Conservation (phyloP, 768 basidiomycete species). For the Baorangia bicolor region DNA sequence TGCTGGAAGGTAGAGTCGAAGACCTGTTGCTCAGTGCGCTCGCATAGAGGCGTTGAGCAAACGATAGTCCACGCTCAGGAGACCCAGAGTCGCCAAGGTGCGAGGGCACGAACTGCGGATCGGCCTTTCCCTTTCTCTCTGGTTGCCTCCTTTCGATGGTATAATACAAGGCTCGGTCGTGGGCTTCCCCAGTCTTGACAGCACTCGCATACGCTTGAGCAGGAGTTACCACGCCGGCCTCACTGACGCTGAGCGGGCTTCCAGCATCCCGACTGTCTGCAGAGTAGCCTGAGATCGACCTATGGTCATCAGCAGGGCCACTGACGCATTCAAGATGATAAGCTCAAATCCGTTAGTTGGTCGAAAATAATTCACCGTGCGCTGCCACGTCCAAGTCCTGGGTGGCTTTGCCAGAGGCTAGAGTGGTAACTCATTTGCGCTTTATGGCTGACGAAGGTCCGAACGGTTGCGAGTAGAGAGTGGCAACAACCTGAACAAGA, state of each 20-base stretch:
- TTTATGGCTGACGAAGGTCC: neutral
- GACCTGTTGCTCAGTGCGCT: slow-evolving; percentile 33
- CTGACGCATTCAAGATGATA: neutral
- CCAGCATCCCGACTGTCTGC: neutral
- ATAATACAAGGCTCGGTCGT: slow-evolving; percentile 10
- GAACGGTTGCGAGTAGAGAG: neutral
- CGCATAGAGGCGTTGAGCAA: slow-evolving; percentile 46
- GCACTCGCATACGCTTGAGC: slow-evolving; percentile 23
- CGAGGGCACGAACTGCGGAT: neutral
- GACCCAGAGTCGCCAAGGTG: neutral
- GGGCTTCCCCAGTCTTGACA: slow-evolving; percentile 7
- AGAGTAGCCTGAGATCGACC: slow-evolving; percentile 3
- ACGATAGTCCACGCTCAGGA: slow-evolving; percentile 25
- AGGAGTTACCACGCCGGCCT: slow-evolving; percentile 11
- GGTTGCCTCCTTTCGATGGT: slow-evolving; percentile 21
- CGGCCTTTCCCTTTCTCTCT: neutral
- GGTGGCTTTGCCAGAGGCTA: neutral
- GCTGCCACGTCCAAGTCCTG: neutral
- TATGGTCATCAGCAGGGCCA: neutral
- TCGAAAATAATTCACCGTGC: neutral
- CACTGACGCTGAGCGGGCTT: neutral
- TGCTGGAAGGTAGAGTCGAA: slow-evolving; percentile 1
- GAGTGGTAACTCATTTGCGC: slow-evolving; percentile 8
- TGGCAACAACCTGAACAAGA: neutral
- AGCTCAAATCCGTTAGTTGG: neutral